phyloP scores from a whole-genome alignment of 176 grass and related monocot genomes.

The Urochloa ruziziensis region DNA sequence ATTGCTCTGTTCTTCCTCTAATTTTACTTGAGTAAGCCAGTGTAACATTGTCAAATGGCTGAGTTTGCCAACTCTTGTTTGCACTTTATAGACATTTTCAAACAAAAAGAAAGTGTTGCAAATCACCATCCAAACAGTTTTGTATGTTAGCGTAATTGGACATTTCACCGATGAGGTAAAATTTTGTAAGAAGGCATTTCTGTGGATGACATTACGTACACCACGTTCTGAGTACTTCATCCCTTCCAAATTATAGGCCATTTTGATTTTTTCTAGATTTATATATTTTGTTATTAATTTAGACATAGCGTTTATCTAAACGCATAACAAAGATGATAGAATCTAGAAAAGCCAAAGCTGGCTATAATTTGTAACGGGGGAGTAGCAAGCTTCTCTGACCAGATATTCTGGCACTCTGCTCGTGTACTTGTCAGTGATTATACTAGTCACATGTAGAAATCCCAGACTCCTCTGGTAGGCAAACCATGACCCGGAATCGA shows the following conservation, averaged over 20 bases:
- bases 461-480: neutral
- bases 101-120: neutral
- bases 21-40: neutral
- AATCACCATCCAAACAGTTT: neutral
- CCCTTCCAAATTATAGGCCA: no score
- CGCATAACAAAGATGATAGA: no score
- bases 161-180: neutral
- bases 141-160: neutral
- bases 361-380: no score
- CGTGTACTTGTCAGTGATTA: neutral
- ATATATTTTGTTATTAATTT: no score
- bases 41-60: neutral
- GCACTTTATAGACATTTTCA: neutral
- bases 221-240: neutral
- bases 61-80: neutral
- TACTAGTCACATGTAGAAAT: neutral
- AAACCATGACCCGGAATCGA: constrained; percentile 7
- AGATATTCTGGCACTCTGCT: neutral
- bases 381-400: neutral
- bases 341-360: no score
- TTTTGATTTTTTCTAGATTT: no score
- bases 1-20: neutral
- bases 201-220: neutral
- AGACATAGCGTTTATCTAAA: no score
- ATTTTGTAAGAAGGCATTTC: neutral